Percentiles rank a stretch among this genome's conserved stretches.
Conservation (phyloP, 768 basidiomycete genomes). For the Boletus tomentosulus region DNA sequence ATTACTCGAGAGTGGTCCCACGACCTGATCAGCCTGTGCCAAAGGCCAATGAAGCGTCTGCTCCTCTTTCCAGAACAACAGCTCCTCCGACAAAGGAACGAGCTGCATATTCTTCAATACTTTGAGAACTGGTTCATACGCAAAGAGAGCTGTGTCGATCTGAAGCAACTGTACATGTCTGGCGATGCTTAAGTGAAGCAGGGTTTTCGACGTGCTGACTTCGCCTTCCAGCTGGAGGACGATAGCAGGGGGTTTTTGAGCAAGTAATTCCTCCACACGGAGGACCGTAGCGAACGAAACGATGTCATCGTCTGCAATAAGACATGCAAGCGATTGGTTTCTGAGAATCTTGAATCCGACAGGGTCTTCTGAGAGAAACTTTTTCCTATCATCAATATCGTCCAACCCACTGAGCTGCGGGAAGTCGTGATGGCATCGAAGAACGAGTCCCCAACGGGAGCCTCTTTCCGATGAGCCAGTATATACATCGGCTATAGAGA, state of each 20-base stretch:
- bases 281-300: constrained; percentile 52
- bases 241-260: constrained; percentile 43
- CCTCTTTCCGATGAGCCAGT: constrained; percentile 27
- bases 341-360: constrained; percentile 38
- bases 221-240: constrained; percentile 54
- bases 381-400: constrained; percentile 34
- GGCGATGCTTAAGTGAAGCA: constrained; percentile 38
- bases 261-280: constrained; percentile 52
- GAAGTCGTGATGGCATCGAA: constrained; percentile 36
- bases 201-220: constrained; percentile 35
- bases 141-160: constrained; percentile 60
- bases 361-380: constrained; percentile 35
- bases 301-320: constrained; percentile 47
- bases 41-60: constrained; percentile 7
- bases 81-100: constrained; percentile 49
- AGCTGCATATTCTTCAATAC: constrained; percentile 45
- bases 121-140: constrained; percentile 60
- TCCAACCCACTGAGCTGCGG: constrained; percentile 31
- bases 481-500: constrained; percentile 39
- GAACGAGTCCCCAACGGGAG: constrained; percentile 41
- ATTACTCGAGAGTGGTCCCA: constrained; percentile 29
- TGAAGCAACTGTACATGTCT: constrained; percentile 44
- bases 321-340: constrained; percentile 53
- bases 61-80: constrained; percentile 50
- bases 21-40: constrained; percentile 11